Evolutionary conservation across 2,329 filamentous ascomycete species (phyloP), one percentile per base, ranked within the genome.

Genomic region (Cladosporium oxysporum): DNA sequence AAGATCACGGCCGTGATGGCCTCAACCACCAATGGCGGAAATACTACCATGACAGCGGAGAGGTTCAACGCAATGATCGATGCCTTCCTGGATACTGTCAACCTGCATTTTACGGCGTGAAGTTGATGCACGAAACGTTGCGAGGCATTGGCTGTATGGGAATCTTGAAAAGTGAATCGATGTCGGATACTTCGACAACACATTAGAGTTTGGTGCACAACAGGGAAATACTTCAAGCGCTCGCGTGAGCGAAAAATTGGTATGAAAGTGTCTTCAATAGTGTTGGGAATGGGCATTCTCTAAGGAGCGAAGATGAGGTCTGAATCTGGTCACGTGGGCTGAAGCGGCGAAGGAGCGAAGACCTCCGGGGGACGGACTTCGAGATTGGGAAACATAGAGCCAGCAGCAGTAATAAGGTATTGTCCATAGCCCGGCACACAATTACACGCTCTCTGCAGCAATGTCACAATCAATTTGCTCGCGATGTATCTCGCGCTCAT

Each of bases 401-500:
- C 12, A 29, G 11, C 57, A 59, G 37, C 33, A 59, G 33, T 11
- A 35, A 14, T 35, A 35, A 26, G 23, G 18, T 44, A 29, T 37
- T 10, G 12, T 31, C 23, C 21, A n/a, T 59, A 41, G 23, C 4
- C 35, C 8, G 35, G 57, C 21, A 35, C 57, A 44, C 37, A 29
- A 18, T 31, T 28, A 44, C 31, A 28, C 6, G 16, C 37, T 26
- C n/a, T 18, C 35, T 18, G 35, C 52, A 65, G 31, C 47, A 59
- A 65, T 65, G 63, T 65, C 63, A 59, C 63, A 53, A 53, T 60
- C 66, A 50, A 67, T 71, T 23, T 71, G 70, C 53, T 64, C 69
- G 53, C 61, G 70, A 61, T 71, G 70, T 65, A 68, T 71, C 12
- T 66, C 69, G 47, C 66, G 69, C 61, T 67, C 66, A 26, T 47